Conservation (phyloP, 768 basidiomycete species). For the Macrolepiota dolichaula region DNA sequence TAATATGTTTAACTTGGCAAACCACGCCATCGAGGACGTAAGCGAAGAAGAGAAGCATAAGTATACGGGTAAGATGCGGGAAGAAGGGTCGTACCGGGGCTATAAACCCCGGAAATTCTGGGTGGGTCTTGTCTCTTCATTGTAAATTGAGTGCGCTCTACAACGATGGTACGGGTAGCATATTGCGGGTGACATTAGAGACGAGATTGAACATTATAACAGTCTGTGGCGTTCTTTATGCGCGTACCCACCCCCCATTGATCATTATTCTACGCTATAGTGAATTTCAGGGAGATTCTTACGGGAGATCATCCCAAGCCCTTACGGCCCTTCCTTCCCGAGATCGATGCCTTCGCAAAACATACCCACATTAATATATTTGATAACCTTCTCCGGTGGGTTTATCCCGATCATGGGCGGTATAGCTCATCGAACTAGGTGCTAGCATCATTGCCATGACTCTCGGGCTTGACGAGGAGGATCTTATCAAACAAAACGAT, state of each 20-base stretch:
- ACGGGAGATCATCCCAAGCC: constrained; percentile 32
- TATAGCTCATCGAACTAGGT: not conserved
- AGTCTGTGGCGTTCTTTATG: constrained; percentile 21
- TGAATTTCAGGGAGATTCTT: constrained; percentile 27
- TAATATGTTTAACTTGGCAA: constrained; percentile 45
- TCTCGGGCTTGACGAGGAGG: constrained; percentile 43
- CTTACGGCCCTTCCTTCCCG: constrained; percentile 32
- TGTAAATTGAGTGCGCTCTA: not conserved
- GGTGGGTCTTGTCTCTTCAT: constrained; percentile 24
- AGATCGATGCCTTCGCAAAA: constrained; percentile 30
- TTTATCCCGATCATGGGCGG: not conserved
- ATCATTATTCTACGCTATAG: constrained; percentile 16
- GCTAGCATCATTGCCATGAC: constrained; percentile 35
- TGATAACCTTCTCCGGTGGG: constrained; percentile 30
- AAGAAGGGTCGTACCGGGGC: constrained; percentile 46
- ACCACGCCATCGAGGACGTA: constrained; percentile 39
- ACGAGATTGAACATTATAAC: constrained; percentile 42
- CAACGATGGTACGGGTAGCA: constrained; percentile 24
- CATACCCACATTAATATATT: constrained; percentile 35
- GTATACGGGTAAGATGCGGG: constrained; percentile 36
- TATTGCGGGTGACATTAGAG: constrained; percentile 36
- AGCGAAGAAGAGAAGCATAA: constrained; percentile 37
- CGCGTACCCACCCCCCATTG: not conserved
- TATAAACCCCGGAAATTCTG: constrained; percentile 51
- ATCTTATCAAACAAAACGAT: constrained; percentile 35